Evolutionary conservation across 352 stramenopile genomes (phyloP).

Genomic region (Aphanomyces astaci): DNA sequence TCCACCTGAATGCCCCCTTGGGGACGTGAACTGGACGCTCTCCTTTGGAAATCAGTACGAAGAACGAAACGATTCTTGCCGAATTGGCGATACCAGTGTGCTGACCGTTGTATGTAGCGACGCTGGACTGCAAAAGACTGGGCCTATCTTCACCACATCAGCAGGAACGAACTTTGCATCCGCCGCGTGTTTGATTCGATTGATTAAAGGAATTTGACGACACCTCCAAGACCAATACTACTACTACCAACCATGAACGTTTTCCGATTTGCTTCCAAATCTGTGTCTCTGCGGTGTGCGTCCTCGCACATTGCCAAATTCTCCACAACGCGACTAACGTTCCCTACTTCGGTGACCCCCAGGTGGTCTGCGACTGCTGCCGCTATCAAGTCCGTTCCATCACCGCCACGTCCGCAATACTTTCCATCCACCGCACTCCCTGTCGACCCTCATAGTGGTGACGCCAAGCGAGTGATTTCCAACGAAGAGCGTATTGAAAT

Average conservation of each 20-base stretch:
- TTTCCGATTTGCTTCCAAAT: slow-evolving; percentile 8
- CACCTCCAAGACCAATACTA: not conserved
- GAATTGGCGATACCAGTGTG: too few relatives aligned
- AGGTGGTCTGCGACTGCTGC: not conserved
- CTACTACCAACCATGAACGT: not conserved
- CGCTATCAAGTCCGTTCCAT: not conserved
- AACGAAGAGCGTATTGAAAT: slow-evolving; percentile 22
- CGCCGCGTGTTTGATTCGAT: slow-evolving; percentile 23
- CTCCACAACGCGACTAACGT: not conserved
- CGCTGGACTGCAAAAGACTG: slow-evolving; percentile 24
- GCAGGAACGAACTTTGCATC: slow-evolving; percentile 16
- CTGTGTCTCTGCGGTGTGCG: not conserved
- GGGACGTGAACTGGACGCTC: slow-evolving; percentile 22
- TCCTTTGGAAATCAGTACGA: slow-evolving; percentile 22
- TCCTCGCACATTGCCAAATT: not conserved
- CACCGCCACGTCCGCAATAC: not conserved
- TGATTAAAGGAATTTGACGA: slow-evolving; percentile 13
- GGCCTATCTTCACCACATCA: slow-evolving; percentile 23
- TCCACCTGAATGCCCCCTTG: slow-evolving; percentile 16
- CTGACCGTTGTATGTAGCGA: slow-evolving; percentile 17
- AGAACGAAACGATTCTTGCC: not conserved
- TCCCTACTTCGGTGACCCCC: not conserved
- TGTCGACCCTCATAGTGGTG: not conserved
- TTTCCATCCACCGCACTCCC: not conserved
- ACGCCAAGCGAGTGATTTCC: not conserved